Evolutionary conservation across 2,329 filamentous ascomycete species (phyloP), one percentile per base, ranked within the genome.

Genomic region (Phyllosticta citriasiana): DNA sequence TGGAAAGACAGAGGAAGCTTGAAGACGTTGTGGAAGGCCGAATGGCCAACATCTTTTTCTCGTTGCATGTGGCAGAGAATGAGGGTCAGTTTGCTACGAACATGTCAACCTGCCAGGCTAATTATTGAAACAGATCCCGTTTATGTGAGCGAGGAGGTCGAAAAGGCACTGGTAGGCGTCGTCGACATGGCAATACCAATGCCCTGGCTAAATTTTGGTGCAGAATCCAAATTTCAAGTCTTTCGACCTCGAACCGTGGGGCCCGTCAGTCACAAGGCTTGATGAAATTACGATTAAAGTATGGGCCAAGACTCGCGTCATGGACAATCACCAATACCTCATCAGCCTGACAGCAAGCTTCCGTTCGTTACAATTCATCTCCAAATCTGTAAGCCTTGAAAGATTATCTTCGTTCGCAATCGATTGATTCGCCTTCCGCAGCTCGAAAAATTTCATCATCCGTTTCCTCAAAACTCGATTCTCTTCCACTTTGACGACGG

Each of bases 41-140:
- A 57, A 86, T 94, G 74, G 90, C 87, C n/a, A 88, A 97, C 74
- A 86, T 87, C 16, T 97, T 96, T 80, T 94, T 96, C 73, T 89
- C 90, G 2, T 71, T 97, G 57, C 92, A 97, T 72, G 83, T 86
- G 54, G 77, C 83, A 1, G 82, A 77, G 3, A 75, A 84, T 57
- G 70, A 74, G 67, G 74, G 73, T 73, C 62, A 65, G 70, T 65
- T 57, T 12, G 3, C 7, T 10, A 30, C 47, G 53, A 54, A 40
- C n/a, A 30, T 58, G 27, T 24, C 56, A 35, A 55, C 25, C 59
- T 53, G 61, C 66, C 68, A 64, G 53, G 50, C 64, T 53, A 56
- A 30, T 12, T 5, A 14, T 30, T 9, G 4, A 2, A 40, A 74
- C 80, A 55, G 86, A 90, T 16, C 91, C 93, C 0, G 77, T 97